These are phyloP conservation scores for Scalesia atractyloides DNA, from an alignment of 129 eudicot genomes.

Conservation along the genomic window DNA sequence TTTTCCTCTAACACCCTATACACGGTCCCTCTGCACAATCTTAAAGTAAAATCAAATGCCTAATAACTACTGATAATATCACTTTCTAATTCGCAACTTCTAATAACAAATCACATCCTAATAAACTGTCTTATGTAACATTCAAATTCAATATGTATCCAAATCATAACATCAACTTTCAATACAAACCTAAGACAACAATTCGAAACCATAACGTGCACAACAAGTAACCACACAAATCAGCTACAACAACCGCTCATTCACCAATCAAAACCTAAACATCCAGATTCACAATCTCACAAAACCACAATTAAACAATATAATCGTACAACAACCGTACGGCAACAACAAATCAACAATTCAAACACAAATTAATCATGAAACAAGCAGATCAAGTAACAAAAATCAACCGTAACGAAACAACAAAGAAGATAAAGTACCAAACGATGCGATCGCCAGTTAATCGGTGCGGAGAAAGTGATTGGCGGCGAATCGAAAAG, in stretches of 20 bases:
- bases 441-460: slow-evolving; percentile 42
- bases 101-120: slow-evolving; percentile 1
- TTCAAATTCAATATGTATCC: not conserved
- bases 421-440: slow-evolving; percentile 18
- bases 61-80: not conserved
- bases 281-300: slow-evolving; percentile 14
- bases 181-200: not conserved
- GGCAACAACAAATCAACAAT: not conserved
- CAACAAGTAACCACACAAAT: slow-evolving; percentile 4
- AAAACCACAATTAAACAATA: not conserved
- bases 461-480: slow-evolving; percentile 23
- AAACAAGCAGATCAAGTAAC: slow-evolving; percentile 36
- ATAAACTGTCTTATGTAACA: not conserved
- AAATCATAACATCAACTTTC: not conserved
- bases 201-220: slow-evolving; percentile 16
- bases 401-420: slow-evolving; percentile 12
- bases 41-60: slow-evolving; percentile 8
- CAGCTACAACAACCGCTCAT: slow-evolving; percentile 17
- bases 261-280: not conserved
- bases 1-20: slow-evolving; percentile 3
- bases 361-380: not conserved
- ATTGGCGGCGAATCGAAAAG: slow-evolving; percentile 31
- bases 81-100: slow-evolving; percentile 5
- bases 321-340: not conserved
- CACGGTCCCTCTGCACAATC: slow-evolving; percentile 7